Evolutionary conservation across 1,139 yeast genomes (phyloP).

Genomic region (Yamadazyma oceani): DNA sequence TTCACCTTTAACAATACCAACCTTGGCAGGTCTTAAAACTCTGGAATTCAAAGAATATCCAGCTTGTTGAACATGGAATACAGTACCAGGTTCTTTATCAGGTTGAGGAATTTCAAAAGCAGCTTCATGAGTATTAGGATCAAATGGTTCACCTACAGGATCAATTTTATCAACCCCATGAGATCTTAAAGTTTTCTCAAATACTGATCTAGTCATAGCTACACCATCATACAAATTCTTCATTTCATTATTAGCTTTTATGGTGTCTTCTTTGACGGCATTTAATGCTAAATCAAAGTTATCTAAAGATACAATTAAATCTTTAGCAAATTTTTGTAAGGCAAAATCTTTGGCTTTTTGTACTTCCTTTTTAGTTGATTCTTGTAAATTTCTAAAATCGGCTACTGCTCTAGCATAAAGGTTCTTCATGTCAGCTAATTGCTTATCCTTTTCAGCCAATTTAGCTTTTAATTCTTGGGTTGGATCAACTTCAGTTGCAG

Average conservation of each 20-base stretch:
- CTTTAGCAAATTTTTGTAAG: conserved; percentile 89
- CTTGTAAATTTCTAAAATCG: conserved; percentile 91
- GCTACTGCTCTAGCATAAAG: conserved; percentile 82
- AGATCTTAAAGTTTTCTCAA: conserved; percentile 77
- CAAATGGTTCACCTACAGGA: conserved; percentile 83
- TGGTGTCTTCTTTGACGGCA: conserved; percentile 70
- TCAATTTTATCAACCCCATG: conserved; percentile 83
- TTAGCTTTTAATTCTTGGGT: conserved; percentile 52
- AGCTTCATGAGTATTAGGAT: conserved; percentile 93
- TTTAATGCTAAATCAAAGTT: conserved; percentile 86
- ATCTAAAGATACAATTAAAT: conserved; percentile 84
- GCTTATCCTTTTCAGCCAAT: conserved; percentile 70
- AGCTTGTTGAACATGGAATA: conserved; percentile 88
- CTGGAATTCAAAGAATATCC: conserved; percentile 87
- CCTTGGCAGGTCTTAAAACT: conserved; percentile 95
- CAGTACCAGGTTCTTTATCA: conserved; percentile 89
- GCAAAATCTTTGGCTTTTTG: conserved; percentile 91
- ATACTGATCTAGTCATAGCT: conserved; percentile 83
- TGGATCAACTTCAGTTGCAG: conserved; percentile 20
- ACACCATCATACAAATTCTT: conserved; percentile 85
- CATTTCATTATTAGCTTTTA: conserved; percentile 60
- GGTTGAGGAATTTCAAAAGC: conserved; percentile 87
- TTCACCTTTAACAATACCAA: conserved; percentile 77
- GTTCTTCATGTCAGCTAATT: conserved; percentile 79
- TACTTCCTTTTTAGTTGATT: conserved; percentile 82